Conservation (phyloP, 345 rosid genomes). For the Aurinia saxatilis region DNA sequence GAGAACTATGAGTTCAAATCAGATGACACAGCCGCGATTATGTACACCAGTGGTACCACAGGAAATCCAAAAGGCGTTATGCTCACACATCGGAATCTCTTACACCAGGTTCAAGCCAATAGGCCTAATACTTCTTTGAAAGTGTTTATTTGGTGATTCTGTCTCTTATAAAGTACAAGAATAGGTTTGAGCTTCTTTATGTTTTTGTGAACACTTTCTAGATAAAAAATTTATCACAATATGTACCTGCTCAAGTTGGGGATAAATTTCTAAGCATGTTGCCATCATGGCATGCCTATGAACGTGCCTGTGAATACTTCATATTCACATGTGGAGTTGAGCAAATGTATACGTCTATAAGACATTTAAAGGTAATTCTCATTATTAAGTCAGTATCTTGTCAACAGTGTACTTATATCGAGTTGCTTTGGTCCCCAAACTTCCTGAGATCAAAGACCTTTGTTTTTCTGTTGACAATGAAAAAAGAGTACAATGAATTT, state of each 20-base stretch:
- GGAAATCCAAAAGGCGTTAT: slow-evolving; percentile 96
- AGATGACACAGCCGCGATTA: slow-evolving; percentile 77
- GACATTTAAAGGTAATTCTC: slow-evolving; percentile 60
- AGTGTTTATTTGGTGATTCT: slow-evolving; percentile 1
- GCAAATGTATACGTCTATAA: slow-evolving; percentile 77
- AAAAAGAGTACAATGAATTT: not conserved
- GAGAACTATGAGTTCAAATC: slow-evolving; percentile 42
- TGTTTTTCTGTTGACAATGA: not conserved
- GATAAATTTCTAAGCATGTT: slow-evolving; percentile 90
- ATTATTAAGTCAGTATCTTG: not conserved
- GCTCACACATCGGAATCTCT: slow-evolving; percentile 85
- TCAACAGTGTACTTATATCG: not conserved
- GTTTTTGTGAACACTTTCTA: slow-evolving; percentile 22
- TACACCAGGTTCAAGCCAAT: slow-evolving; percentile 68
- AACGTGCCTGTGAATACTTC: slow-evolving; percentile 89
- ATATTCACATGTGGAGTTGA: slow-evolving; percentile 68
- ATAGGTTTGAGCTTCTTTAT: slow-evolving; percentile 1
- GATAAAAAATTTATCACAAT: slow-evolving; percentile 58
- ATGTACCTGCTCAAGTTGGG: slow-evolving; percentile 71
- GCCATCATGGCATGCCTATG: slow-evolving; percentile 97
- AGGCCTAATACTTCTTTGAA: slow-evolving; percentile 6
- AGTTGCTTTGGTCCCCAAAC: not conserved
- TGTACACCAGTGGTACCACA: slow-evolving; percentile 96
- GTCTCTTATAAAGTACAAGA: not conserved
- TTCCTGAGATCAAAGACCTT: not conserved